Evolutionary conservation across 331 rosid species (phyloP).

Genomic region (Quercus tomentella): DNA sequence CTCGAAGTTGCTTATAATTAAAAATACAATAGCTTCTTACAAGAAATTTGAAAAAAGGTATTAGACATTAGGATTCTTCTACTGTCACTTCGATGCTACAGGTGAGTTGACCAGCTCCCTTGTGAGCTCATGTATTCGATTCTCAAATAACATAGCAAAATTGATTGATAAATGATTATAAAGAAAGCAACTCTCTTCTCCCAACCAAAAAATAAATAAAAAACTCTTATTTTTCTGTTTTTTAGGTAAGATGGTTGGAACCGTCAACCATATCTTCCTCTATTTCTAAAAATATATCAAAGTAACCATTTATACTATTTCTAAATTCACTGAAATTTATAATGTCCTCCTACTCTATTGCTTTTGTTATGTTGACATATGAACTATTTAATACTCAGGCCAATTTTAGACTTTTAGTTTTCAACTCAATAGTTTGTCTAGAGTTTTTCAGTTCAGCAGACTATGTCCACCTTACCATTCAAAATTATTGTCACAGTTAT

Average conservation of each 20-base stretch:
- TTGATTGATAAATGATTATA: background rate
- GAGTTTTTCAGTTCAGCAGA: too few species aligned
- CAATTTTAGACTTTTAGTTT: too few species aligned
- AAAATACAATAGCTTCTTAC: background rate
- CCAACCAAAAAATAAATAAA: background rate
- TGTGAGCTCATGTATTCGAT: background rate
- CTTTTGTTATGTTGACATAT: background rate
- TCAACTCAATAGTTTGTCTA: too few species aligned
- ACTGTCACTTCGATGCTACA: background rate
- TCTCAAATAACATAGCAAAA: background rate
- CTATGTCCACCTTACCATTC: too few species aligned
- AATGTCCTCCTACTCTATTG: too few species aligned
- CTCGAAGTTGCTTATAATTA: background rate
- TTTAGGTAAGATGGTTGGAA: background rate
- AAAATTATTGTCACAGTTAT: too few species aligned
- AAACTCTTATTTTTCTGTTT: background rate
- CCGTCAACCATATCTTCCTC: background rate
- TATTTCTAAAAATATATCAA: background rate
- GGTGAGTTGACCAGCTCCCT: background rate
- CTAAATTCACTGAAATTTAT: background rate
- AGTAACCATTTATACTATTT: background rate
- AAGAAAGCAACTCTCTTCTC: background rate
- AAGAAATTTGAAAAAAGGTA: background rate
- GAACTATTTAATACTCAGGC: background rate
- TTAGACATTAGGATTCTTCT: background rate